phyloP scores from a whole-genome alignment of 2,329 filamentous ascomycete species.

The Fusarium circinatum region DNA sequence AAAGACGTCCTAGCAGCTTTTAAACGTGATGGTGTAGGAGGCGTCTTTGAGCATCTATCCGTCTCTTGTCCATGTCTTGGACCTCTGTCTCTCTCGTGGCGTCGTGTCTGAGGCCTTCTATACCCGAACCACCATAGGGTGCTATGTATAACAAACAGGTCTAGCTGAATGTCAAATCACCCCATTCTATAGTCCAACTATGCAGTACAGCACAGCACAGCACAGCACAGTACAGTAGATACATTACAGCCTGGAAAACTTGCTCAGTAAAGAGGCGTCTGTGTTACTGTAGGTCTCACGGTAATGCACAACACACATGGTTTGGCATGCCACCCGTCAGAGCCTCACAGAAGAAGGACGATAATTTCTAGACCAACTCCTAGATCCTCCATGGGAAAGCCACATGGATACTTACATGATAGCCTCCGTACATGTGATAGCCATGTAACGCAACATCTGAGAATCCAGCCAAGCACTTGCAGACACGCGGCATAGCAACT shows the following conservation, averaged over 20 bases:
- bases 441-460: slow-evolving; percentile 11
- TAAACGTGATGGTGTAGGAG: not conserved
- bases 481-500: slow-evolving; percentile 36
- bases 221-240: not conserved
- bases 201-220: not conserved
- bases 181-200: not conserved
- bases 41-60: not conserved
- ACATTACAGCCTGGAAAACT: not conserved
- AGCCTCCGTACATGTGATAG: slow-evolving; percentile 13
- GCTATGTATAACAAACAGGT: not conserved
- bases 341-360: slow-evolving; percentile 5
- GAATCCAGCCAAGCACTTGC: slow-evolving; percentile 37
- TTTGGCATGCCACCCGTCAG: slow-evolving; percentile 17
- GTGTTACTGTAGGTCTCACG: slow-evolving; percentile 5
- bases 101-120: slow-evolving; percentile 20
- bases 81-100: not conserved
- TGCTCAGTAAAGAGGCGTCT: not conserved
- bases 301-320: slow-evolving; percentile 26
- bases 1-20: not conserved
- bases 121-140: not conserved
- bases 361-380: not conserved
- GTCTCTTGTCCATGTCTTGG: not conserved
- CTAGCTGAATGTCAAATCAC: not conserved
- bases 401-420: slow-evolving; percentile 15
- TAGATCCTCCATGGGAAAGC: slow-evolving; percentile 2